Base-by-base conservation (phyloP, 306 rosid genomes). In the Gastrolobium villosum region DNA sequence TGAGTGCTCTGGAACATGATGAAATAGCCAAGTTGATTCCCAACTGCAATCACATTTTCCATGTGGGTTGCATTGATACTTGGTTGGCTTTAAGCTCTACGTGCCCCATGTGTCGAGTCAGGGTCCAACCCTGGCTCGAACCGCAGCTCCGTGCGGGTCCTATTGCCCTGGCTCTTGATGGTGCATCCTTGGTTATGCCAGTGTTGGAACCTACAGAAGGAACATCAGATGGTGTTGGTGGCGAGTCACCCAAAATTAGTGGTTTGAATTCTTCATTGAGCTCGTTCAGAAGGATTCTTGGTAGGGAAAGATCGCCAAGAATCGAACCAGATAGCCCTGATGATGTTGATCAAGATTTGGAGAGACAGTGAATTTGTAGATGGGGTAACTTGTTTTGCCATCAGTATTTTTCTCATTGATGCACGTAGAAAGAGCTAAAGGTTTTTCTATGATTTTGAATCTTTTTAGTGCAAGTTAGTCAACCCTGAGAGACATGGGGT, bases 101-200 rank as follows among this genome's bases (percentile, higher is more conserved):
- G 2, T 89, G 90, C 37, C 93, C 90, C 0, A 52, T 89, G n/a
- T 89, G 90, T 82, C 82, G 89, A 34, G 63, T 85, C 1, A 77
- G 32, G 74, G 88, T 76, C 0, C 41, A 77, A 8, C 90, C 88
- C 0, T 52, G 11, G 4, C 63, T 80, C 2, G 30, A 64, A 50
- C 86, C 83, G 0, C 78, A 77, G 45, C 65, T 49, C 0, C 75
- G 89, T 3, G 93, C 87, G 57, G 82, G 68, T 50, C 89, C 87
- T 0, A n/a, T 14, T 0, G 26, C 40, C 10, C 50, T 8, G 40
- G n/a, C 39, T 5, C 46, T 28, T 4, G 32, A 10, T 9, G 43
- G 2, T 34, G 48, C 65, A 26, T 65, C 70, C 1, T 13, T 13
- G 28, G n/a, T 2, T 13, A 4, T 13, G 26, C 26, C 26, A 20